Evolutionary conservation across 306 rosid genomes (phyloP), one percentile per base, ranked within the genome.

Genomic region (Mimosa bimucronata): DNA sequence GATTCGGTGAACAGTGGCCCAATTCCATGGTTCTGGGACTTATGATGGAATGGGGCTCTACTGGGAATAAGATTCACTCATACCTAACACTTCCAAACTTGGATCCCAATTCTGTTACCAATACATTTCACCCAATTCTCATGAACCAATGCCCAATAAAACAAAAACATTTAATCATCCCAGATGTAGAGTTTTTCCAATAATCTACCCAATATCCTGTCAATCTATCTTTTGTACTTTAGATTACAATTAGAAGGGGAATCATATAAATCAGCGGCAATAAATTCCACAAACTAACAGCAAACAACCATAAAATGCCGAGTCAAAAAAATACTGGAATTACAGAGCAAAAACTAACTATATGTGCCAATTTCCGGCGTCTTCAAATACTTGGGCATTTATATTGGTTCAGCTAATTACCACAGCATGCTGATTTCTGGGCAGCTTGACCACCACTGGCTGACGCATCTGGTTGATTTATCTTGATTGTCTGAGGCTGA

Each of bases 401-500:
- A 72, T 78, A n/a, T 29, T 13, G 2, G n/a, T 57, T 79, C 60
- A 69, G 61, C 69, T 86, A 75, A 81, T 74, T 84, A 66, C 94
- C 96, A 8, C 97, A 92, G 92, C 97, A 92, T 23, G 88, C 81
- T 23, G 97, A 86, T 75, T 83, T 87, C 78, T 80, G 88, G 16
- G 89, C 91, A 34, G 92, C 87, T 81, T 88, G 88, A 78, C 86
- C 86, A 60, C 84, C 86, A 23, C 85, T 19, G 14, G 74, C 89
- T 19, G 79, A 86, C 73, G 31, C 80, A 40, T 88, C 94, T 45
- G 86, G 78, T 87, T 89, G 88, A 73, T 87, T 89, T 80, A 92
- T 88, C 89, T 86, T 84, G 83, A 92, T 84, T 44, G 94, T 81
- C 80, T 85, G 94, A 25, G 91, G 91, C 97, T 92, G 92, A 75